Conservation (phyloP, 495 filamentous ascomycete genomes). For the Aspergillus steynii region DNA sequence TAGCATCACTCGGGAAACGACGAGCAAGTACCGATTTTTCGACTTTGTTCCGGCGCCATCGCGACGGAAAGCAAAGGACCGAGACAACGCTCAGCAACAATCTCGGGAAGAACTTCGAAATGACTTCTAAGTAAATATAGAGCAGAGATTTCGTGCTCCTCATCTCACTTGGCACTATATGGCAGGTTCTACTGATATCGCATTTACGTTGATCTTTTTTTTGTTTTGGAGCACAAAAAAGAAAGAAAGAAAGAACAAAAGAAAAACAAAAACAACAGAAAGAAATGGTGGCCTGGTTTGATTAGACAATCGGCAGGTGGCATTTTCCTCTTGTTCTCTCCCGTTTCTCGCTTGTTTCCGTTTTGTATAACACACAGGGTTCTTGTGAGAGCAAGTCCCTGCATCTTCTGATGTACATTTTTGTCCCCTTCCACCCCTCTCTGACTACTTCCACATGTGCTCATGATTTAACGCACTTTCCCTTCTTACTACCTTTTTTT, state of each 20-base stretch:
- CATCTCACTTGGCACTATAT: not conserved
- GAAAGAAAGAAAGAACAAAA: not conserved
- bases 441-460: conserved; percentile 20
- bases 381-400: conserved; percentile 9
- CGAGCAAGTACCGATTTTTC: conserved; percentile 50
- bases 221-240: not conserved
- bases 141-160: not conserved
- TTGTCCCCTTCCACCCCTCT: conserved; percentile 17
- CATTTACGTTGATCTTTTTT: not conserved
- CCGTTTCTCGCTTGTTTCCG: not conserved
- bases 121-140: conserved; percentile 27
- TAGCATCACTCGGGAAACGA: conserved; percentile 46
- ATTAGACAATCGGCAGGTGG: not conserved
- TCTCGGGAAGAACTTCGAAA: conserved; percentile 42
- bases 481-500: conserved; percentile 16
- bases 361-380: conserved; percentile 27
- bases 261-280: not conserved
- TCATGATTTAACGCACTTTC: conserved; percentile 36
- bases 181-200: not conserved
- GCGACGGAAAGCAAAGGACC: conserved; percentile 46
- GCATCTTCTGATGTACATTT: conserved; percentile 28
- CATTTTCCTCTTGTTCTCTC: not conserved
- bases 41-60: conserved; percentile 48
- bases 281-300: too few relatives aligned
- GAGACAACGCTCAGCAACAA: conserved; percentile 40